Conservation (phyloP, 306 rosid genomes). For the Senna siamea region DNA sequence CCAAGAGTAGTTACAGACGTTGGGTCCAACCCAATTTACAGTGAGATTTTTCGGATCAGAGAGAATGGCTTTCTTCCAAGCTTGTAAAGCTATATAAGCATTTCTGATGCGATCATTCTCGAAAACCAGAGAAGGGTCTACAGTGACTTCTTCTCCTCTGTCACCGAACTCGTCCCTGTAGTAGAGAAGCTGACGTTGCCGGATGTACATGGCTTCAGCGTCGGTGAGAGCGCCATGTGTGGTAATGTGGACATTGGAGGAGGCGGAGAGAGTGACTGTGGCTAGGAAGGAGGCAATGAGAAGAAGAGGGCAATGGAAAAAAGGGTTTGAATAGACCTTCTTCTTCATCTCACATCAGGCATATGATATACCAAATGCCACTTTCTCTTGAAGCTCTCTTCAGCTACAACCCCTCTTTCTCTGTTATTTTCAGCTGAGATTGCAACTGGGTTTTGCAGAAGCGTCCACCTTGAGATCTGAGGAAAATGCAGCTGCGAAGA, state of each 20-base stretch:
- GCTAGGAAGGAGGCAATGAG: slow-evolving; percentile 39
- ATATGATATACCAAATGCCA: slow-evolving; percentile 53
- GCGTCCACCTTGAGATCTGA: slow-evolving; percentile 46
- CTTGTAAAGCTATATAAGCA: slow-evolving; percentile 70
- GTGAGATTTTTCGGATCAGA: slow-evolving; percentile 66
- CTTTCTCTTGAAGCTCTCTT: too few relatives aligned
- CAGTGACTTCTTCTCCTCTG: slow-evolving; percentile 62
- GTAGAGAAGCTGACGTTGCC: slow-evolving; percentile 74
- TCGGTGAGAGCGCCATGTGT: slow-evolving; percentile 56
- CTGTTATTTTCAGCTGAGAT: slow-evolving; percentile 4
- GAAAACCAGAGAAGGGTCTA: slow-evolving; percentile 50
- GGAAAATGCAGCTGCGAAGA: slow-evolving; percentile 26
- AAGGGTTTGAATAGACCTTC: slow-evolving; percentile 36
- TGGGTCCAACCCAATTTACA: slow-evolving; percentile 60
- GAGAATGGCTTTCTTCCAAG: slow-evolving; percentile 70
- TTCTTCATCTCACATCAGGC: slow-evolving; percentile 84
- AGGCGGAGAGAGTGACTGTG: slow-evolving; percentile 37
- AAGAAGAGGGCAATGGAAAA: slow-evolving; percentile 29
- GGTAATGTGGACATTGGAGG: neutral
- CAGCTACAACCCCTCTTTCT: neutral
- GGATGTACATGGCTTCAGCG: slow-evolving; percentile 55
- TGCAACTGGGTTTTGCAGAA: slow-evolving; percentile 27
- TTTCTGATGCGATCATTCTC: slow-evolving; percentile 50
- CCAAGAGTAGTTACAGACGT: slow-evolving; percentile 64
- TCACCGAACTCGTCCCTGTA: slow-evolving; percentile 83